Conservation (phyloP, 768 basidiomycete genomes). For the Rhodotorula taiwanensis region DNA sequence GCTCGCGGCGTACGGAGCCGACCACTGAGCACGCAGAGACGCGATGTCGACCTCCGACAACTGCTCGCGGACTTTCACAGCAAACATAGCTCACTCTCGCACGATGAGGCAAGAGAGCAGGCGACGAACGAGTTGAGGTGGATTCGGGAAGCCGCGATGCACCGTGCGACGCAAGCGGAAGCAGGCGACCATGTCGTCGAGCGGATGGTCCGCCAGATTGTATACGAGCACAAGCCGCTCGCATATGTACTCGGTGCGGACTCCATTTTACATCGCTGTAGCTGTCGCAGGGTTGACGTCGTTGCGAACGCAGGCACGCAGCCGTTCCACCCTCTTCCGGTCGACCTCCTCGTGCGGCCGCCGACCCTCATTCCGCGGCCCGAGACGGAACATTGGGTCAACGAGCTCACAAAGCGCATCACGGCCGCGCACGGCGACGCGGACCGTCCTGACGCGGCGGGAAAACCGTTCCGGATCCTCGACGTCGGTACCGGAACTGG, state of each 20-base stretch:
- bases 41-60: too few relatives aligned
- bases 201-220: conserved; percentile 9
- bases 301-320: conserved; percentile 56
- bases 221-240: conserved; percentile 32
- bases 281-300: too few relatives aligned
- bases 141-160: conserved; percentile 4
- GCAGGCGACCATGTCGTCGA: neutral
- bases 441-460: neutral
- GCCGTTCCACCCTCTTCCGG: conserved; percentile 70
- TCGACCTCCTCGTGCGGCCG: conserved; percentile 58
- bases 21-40: too few relatives aligned
- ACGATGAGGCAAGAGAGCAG: neutral
- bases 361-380: conserved; percentile 90
- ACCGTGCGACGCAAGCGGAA: neutral
- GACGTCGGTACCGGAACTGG: conserved; percentile 93
- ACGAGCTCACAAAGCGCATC: conserved; percentile 51
- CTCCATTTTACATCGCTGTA: neutral
- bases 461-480: conserved; percentile 51
- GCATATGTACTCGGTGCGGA: conserved; percentile 31
- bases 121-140: conserved; percentile 8
- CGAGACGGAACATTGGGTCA: conserved; percentile 82
- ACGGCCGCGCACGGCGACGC: conserved; percentile 24
- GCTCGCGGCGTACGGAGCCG: too few relatives aligned
- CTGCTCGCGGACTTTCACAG: too few relatives aligned
- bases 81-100: too few relatives aligned